Percentiles rank a stretch among this genome's conserved stretches.
These are phyloP conservation scores for Serendipita sp. DNA, from an alignment of 768 basidiomycete genomes.

Conservation along the genomic window DNA sequence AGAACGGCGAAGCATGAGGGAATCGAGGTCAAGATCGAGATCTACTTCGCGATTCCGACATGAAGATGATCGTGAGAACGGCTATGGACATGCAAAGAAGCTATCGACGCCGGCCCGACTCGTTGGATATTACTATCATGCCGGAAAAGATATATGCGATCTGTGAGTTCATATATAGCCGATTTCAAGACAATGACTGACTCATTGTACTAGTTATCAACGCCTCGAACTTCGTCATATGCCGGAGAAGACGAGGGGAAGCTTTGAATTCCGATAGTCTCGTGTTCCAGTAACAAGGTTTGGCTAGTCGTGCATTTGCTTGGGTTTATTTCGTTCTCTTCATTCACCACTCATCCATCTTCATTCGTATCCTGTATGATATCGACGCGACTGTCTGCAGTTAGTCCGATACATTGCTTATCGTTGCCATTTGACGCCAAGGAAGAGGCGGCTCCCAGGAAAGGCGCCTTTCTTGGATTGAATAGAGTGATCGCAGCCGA, in stretches of 20 bases:
- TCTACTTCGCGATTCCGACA: neutral
- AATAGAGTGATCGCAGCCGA: no score
- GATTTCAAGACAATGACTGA: constrained; percentile 14
- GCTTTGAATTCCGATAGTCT: constrained; percentile 30
- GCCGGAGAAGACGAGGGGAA: constrained; percentile 52
- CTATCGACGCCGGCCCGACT: constrained; percentile 83
- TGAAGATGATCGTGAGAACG: constrained; percentile 26
- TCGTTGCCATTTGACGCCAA: no score
- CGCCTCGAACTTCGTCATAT: constrained; percentile 71
- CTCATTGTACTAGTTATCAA: constrained; percentile 50
- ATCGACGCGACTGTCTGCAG: no score
- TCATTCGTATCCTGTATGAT: no score
- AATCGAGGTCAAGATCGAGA: neutral
- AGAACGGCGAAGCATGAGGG: neutral
- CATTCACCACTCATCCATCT: no score
- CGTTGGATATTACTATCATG: constrained; percentile 4
- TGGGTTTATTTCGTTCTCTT: no score
- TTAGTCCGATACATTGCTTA: no score
- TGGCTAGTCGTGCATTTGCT: no score
- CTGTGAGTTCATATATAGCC: neutral
- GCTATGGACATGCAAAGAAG: constrained; percentile 44
- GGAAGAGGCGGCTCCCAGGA: no score
- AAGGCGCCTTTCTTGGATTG: no score
- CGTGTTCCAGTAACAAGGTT: constrained; percentile 44
- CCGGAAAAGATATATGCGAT: neutral